Conservation (phyloP, 306 rosid genomes). For the Ochetophila trinervis region DNA sequence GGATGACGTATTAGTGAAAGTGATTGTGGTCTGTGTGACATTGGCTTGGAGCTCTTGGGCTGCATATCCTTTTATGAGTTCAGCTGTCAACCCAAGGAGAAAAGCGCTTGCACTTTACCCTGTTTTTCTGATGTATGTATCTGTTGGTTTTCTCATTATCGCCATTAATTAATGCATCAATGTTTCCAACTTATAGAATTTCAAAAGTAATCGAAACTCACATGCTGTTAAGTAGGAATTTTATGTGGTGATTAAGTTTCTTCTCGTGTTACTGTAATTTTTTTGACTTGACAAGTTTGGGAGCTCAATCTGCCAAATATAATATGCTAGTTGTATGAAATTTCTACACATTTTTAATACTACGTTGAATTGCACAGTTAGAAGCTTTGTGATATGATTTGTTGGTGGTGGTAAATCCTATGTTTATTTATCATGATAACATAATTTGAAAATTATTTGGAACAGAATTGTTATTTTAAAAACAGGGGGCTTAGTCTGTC, state of each 20-base stretch:
- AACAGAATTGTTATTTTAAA: no score
- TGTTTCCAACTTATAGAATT: conserved; percentile 23
- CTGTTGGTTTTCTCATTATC: conserved; percentile 95
- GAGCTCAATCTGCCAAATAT: conserved; percentile 23
- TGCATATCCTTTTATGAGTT: conserved; percentile 97
- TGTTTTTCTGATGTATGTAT: conserved; percentile 96
- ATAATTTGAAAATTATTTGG: no score
- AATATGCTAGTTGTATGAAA: conserved; percentile 43
- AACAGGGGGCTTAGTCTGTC: no score
- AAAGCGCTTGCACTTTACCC: conserved; percentile 99
- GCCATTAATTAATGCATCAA: conserved; percentile 72
- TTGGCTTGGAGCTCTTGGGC: conserved; percentile 99
- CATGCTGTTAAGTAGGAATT: conserved; percentile 48
- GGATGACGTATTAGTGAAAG: conserved; percentile 75
- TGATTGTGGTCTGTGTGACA: conserved; percentile 80
- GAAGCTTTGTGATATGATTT: not conserved
- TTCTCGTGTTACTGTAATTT: conserved; percentile 5
- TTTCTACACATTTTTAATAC: conserved; percentile 11
- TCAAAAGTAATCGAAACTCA: conserved; percentile 24
- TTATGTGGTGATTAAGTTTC: conserved; percentile 33
- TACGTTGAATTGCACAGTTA: not conserved
- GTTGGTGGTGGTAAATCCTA: no score
- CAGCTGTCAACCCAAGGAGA: conserved; percentile 98
- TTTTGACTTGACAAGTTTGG: conserved; percentile 31
- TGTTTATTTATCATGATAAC: no score